These are phyloP conservation scores for Zalaria obscura DNA, from an alignment of 2,329 filamentous ascomycete genomes.

Conservation along the genomic window DNA sequence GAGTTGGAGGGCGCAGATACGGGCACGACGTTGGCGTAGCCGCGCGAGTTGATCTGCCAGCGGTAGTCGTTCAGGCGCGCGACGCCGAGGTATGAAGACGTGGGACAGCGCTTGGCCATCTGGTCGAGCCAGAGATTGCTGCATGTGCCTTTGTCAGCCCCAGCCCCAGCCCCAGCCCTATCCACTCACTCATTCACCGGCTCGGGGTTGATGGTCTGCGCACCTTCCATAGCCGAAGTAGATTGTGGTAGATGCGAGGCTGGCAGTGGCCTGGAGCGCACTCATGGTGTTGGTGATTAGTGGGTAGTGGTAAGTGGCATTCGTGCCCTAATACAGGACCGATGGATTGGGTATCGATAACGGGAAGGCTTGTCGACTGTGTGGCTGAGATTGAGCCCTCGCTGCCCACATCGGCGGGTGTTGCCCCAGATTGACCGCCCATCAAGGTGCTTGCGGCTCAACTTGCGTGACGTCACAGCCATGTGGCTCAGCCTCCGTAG, in stretches of 20 bases:
- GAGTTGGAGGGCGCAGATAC: conserved; percentile 6
- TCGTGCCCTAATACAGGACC: no score
- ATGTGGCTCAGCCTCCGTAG: no score
- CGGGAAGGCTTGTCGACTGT: no score
- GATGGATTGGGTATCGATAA: no score
- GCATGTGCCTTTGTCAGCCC: background rate
- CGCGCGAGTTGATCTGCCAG: conserved; percentile 54
- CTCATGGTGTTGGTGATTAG: background rate
- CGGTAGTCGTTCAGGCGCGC: conserved; percentile 41
- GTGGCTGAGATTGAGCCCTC: no score
- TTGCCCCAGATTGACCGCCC: no score
- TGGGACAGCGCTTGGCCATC: conserved; percentile 48
- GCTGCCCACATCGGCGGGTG: no score
- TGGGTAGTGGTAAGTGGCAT: no score
- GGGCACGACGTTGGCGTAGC: conserved; percentile 53
- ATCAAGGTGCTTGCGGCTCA: no score
- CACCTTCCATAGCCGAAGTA: conserved; percentile 5
- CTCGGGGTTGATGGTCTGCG: background rate
- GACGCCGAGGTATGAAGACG: conserved; percentile 40
- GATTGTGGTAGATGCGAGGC: conserved; percentile 1
- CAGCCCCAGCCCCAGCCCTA: background rate
- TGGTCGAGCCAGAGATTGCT: conserved; percentile 50
- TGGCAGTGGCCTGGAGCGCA: background rate
- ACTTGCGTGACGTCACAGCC: no score
- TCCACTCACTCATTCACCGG: no score